Evolutionary conservation across 306 rosid species (phyloP).

Genomic region (Medicago truncatula): MtrunA17r5.0-ANR NC_053043.1:7005001-7005500

Average conservation of each 20-base stretch:
- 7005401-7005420: background rate
- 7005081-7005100: too few relatives aligned
- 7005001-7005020: too few relatives aligned
- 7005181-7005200: too few relatives aligned
- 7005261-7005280: slow-evolving; percentile 7
- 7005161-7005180: too few relatives aligned
- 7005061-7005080: too few relatives aligned
- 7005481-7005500: slow-evolving; percentile 31
- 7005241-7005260: background rate
- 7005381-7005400: slow-evolving; percentile 16
- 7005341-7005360: background rate
- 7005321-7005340: background rate
- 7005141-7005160: too few relatives aligned
- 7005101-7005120: too few relatives aligned
- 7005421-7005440: background rate
- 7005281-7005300: slow-evolving; percentile 27
- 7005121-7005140: too few relatives aligned
- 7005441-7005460: slow-evolving; percentile 3
- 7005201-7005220: too few relatives aligned
- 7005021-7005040: too few relatives aligned
- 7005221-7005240: too few relatives aligned
- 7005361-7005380: slow-evolving; percentile 19
- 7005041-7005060: too few relatives aligned
- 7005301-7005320: slow-evolving; percentile 3
- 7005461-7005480: slow-evolving; percentile 27